These are phyloP conservation scores for Trematosphaeria pertusa DNA, from an alignment of 2,329 filamentous ascomycete species.

Conservation along the genomic window DNA sequence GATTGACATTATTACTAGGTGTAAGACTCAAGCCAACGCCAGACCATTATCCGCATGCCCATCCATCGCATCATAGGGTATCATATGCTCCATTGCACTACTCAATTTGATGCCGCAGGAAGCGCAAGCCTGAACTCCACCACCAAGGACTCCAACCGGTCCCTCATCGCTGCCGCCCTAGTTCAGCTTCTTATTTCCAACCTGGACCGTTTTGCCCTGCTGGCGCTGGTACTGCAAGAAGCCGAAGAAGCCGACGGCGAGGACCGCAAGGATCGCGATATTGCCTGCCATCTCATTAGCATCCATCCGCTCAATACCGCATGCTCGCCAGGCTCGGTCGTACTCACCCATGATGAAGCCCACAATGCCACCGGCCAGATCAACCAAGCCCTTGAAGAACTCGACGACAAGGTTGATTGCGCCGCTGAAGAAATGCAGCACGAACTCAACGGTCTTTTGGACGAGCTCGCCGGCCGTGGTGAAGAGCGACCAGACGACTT, in stretches of 20 bases:
- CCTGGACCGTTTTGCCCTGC: slow-evolving; percentile 42
- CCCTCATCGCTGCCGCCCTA: too few relatives aligned
- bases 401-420: slow-evolving; percentile 39
- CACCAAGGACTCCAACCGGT: too few relatives aligned
- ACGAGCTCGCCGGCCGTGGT: slow-evolving; percentile 41
- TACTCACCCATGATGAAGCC: slow-evolving; percentile 40
- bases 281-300: slow-evolving; percentile 36
- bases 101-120: too few relatives aligned
- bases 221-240: slow-evolving; percentile 46
- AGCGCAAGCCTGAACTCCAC: too few relatives aligned
- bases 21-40: too few relatives aligned
- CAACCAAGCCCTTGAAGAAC: slow-evolving; percentile 42
- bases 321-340: too few relatives aligned
- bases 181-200: slow-evolving; percentile 48
- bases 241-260: slow-evolving; percentile 40
- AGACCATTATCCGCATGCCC: too few relatives aligned
- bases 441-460: slow-evolving; percentile 37
- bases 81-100: too few relatives aligned
- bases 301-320: neutral
- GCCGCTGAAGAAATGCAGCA: slow-evolving; percentile 32
- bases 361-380: slow-evolving; percentile 43
- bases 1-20: too few relatives aligned
- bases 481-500: slow-evolving; percentile 46
- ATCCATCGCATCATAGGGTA: too few relatives aligned
- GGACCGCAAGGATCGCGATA: slow-evolving; percentile 42